Base-by-base conservation (phyloP, 2,329 filamentous ascomycete genomes). In the Cryphonectria parasitica region DNA sequence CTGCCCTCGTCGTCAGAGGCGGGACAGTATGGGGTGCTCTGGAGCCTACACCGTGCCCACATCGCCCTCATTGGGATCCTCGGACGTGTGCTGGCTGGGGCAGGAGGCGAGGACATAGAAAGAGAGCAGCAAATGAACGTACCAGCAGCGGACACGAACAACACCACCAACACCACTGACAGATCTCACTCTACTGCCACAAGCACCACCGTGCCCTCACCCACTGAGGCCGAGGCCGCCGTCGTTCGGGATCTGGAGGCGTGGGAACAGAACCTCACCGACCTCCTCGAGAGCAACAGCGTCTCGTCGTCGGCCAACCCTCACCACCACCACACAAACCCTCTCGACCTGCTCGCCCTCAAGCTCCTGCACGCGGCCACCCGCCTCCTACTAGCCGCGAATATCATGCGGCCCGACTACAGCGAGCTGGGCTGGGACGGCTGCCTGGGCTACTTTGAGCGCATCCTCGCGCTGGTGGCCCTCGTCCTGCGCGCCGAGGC, bases 281-380 rank as follows among this genome's bases (percentile, higher is more conserved):
- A 31, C 7, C 7, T 71, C 17, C n/a, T 71, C 22, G 31, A 17
- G 19, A 49, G 22, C 17, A 31, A 19, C 54, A 58, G 34, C 54
- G n/a, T n/a, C 49, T 54, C 49, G n/a, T n/a, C 49, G 49, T n/a
- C 49, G n/a, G 49, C 49, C 49, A 10, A 52, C 22, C 39, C 6
- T 41, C 39, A 31, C 54, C 6, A 3, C 34, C 22, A n/a, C 25
- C 15, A 43, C 1, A 15, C 60, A 3, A 58, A 52, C 17, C 6
- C 25, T 3, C 28, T 65, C 36, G 49, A 60, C 25, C 54, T 76
- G 0, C 67, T 73, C 0, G 71, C 70, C 7, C 49, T 77, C 34
- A 72, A 73, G 3, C 66, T 82, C 0, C 80, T 78, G 22, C 79
- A 81, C 65, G 69, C 75, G 2, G 39, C 76, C 3, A 56, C 78